Percentiles rank a stretch among this genome's conserved stretches.
phyloP scores from a whole-genome alignment of 192 early-diverging fungal genomes.

The Backusella macrospora region DNA sequence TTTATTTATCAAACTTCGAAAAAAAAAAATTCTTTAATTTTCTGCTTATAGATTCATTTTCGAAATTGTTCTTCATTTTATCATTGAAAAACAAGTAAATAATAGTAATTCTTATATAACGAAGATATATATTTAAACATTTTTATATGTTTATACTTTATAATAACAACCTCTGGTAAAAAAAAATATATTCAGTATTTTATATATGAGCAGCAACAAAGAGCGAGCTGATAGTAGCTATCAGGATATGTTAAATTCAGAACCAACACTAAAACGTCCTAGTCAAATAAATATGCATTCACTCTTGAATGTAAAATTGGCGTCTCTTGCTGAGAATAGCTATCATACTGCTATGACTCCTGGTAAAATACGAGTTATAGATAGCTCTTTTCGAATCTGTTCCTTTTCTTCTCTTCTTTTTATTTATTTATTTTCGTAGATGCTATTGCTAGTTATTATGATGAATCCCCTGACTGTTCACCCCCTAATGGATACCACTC shows the following conservation, averaged over 20 bases:
- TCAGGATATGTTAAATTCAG: no score
- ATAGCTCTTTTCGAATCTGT: no score
- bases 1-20: slow-evolving; percentile 14
- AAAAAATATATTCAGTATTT: no score
- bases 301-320: slow-evolving; percentile 19
- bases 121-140: no score
- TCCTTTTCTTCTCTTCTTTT: no score
- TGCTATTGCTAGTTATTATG: slow-evolving; percentile 20
- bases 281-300: slow-evolving; percentile 21
- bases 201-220: background rate
- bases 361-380: background rate
- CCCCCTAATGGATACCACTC: slow-evolving; percentile 21
- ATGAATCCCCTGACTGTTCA: slow-evolving; percentile 20
- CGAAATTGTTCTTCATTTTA: background rate
- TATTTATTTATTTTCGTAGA: background rate
- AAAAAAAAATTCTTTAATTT: background rate
- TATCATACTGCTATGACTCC: slow-evolving; percentile 22
- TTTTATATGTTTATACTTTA: background rate
- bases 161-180: no score
- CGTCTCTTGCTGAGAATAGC: slow-evolving; percentile 8
- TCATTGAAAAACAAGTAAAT: slow-evolving; percentile 1
- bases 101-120: background rate
- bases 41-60: background rate
- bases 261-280: background rate
- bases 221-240: background rate